phyloP scores from a whole-genome alignment of 495 filamentous ascomycete genomes.

The Penicillium odoratum region DNA sequence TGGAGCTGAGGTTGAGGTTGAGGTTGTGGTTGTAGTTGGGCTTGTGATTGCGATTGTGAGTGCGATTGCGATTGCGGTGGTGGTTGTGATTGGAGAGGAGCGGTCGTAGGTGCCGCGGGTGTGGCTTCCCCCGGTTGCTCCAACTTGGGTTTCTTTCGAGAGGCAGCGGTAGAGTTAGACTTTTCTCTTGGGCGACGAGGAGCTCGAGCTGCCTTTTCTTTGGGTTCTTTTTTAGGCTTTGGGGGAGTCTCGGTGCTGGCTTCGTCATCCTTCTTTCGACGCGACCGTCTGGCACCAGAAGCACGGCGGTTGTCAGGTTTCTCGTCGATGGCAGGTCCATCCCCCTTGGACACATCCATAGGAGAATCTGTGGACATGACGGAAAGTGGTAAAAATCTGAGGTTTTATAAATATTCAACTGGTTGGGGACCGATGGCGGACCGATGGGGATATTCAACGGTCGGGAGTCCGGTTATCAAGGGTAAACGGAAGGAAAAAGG shows the following conservation, averaged over 20 bases:
- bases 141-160: conserved; percentile 50
- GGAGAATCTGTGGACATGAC: conserved; percentile 28
- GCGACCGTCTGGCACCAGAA: conserved; percentile 42
- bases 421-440: not conserved
- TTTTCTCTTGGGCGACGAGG: conserved; percentile 43
- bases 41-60: not conserved
- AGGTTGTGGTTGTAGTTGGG: not conserved
- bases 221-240: conserved; percentile 32
- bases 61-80: not conserved
- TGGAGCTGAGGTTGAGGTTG: not conserved
- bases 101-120: conserved; percentile 7
- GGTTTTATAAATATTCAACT: not conserved
- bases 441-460: conserved; percentile 1
- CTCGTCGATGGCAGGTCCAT: conserved; percentile 20
- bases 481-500: not conserved
- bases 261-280: conserved; percentile 48
- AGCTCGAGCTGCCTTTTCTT: conserved; percentile 39
- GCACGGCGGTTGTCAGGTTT: conserved; percentile 30
- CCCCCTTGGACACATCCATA: conserved; percentile 17
- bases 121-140: conserved; percentile 30
- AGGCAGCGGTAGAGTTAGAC: conserved; percentile 31
- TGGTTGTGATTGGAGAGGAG: conserved; percentile 12
- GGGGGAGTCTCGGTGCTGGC: conserved; percentile 25
- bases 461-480: conserved; percentile 11
- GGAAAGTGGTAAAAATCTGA: not conserved